Percentiles rank a stretch among this genome's conserved stretches.
phyloP scores from a whole-genome alignment of 1,284 basidiomycete genomes.

The Leucoagaricus sp. region DNA sequence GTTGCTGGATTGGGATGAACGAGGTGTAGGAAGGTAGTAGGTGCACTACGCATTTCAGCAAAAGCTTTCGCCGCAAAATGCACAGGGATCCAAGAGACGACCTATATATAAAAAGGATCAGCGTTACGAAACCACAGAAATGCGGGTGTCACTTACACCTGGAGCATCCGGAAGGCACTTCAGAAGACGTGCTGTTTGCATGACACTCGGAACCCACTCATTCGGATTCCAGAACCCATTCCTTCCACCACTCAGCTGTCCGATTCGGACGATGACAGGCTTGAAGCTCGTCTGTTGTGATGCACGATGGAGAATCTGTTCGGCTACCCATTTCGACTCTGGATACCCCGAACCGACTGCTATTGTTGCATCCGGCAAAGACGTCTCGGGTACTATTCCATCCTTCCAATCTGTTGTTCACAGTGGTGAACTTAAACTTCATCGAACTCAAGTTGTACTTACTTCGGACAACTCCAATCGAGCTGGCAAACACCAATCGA shows the following conservation, averaged over 20 bases:
- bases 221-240: slow-evolving; percentile 44
- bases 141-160: slow-evolving; percentile 24
- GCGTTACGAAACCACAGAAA: neutral
- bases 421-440: neutral
- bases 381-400: slow-evolving; percentile 21
- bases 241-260: slow-evolving; percentile 42
- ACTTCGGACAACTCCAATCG: slow-evolving; percentile 21
- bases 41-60: slow-evolving; percentile 21
- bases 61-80: slow-evolving; percentile 26
- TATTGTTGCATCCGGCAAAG: slow-evolving; percentile 25
- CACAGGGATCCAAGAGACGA: slow-evolving; percentile 30
- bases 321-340: slow-evolving; percentile 42
- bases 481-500: slow-evolving; percentile 18
- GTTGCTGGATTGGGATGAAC: slow-evolving; percentile 31
- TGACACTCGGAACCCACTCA: slow-evolving; percentile 47
- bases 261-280: slow-evolving; percentile 39
- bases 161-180: slow-evolving; percentile 29
- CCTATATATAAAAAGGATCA: slow-evolving; percentile 4
- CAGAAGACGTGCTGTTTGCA: slow-evolving; percentile 33
- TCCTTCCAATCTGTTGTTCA: slow-evolving; percentile 17
- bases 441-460: too few species aligned
- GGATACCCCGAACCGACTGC: slow-evolving; percentile 37
- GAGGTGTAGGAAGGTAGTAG: slow-evolving; percentile 24
- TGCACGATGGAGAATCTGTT: slow-evolving; percentile 30
- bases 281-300: slow-evolving; percentile 25